Conservation (phyloP, 2,329 filamentous ascomycete species). For the Sarocladiaceae sp. region DNA sequence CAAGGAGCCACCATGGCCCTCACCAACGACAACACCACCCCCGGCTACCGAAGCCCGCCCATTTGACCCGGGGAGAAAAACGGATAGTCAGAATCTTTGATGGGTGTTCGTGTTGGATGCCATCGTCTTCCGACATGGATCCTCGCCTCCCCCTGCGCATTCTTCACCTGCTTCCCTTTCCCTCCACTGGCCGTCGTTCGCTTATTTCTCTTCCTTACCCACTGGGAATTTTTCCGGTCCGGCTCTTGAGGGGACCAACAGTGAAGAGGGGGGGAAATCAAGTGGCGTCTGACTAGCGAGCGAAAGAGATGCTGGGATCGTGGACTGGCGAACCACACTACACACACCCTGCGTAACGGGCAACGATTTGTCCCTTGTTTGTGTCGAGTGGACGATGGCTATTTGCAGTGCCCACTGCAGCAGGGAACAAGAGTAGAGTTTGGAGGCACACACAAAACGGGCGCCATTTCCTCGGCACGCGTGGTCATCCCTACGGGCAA, state of each 20-base stretch:
- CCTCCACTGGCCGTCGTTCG: neutral
- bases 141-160: too few relatives aligned
- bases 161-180: too few relatives aligned
- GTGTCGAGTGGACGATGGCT: neutral
- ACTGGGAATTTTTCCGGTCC: slow-evolving; percentile 4
- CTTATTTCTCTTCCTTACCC: neutral
- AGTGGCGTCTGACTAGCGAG: slow-evolving; percentile 3
- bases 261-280: neutral
- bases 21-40: too few relatives aligned
- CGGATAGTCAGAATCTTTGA: too few relatives aligned
- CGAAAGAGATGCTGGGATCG: slow-evolving; percentile 4
- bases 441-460: too few relatives aligned
- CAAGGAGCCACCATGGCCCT: too few relatives aligned
- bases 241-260: slow-evolving; percentile 1
- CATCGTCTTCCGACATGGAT: too few relatives aligned
- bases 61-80: too few relatives aligned
- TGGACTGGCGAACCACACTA: neutral
- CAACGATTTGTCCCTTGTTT: too few relatives aligned
- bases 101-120: neutral
- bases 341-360: neutral
- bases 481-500: neutral
- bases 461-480: neutral
- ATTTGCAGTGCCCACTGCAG: neutral
- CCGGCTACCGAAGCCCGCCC: too few relatives aligned
- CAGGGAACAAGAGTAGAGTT: neutral